Conservation (phyloP, 495 filamentous ascomycete genomes). For the Daldinia decipiens region DNA sequence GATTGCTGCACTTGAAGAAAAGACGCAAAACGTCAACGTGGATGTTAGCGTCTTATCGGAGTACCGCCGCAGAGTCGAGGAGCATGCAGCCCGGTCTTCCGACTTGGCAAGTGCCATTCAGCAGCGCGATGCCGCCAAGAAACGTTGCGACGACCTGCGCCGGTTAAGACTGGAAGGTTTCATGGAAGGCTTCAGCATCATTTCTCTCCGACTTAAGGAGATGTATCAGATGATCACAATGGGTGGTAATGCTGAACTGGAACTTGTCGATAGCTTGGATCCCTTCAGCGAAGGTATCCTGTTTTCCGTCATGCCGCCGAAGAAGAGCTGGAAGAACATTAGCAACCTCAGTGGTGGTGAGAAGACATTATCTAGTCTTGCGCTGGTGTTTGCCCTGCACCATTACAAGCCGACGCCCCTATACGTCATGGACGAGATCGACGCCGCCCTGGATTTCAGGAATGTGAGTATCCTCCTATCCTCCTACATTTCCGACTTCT, state of each 20-base stretch:
- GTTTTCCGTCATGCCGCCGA: constrained; percentile 98
- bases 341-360: constrained; percentile 93
- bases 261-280: constrained; percentile 93
- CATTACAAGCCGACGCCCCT: constrained; percentile 98
- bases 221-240: constrained; percentile 99
- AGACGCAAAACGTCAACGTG: constrained; percentile 86
- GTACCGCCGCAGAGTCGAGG: constrained; percentile 89
- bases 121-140: constrained; percentile 85
- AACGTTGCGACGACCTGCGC: constrained; percentile 88
- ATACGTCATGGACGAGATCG: constrained; percentile 99
- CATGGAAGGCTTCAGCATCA: constrained; percentile 96
- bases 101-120: constrained; percentile 81
- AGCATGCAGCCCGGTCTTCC: constrained; percentile 80
- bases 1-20: constrained; percentile 91
- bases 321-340: constrained; percentile 99
- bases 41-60: constrained; percentile 92
- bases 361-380: constrained; percentile 94
- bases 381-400: constrained; percentile 95
- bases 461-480: constrained; percentile 73
- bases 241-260: constrained; percentile 97
- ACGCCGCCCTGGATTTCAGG: constrained; percentile 95
- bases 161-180: constrained; percentile 92
- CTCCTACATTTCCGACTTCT: not conserved
- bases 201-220: constrained; percentile 95
- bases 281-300: constrained; percentile 97